Evolutionary conservation across 331 rosid species (phyloP), one percentile per base, ranked within the genome.

Genomic region (Malus hybrid): DNA sequence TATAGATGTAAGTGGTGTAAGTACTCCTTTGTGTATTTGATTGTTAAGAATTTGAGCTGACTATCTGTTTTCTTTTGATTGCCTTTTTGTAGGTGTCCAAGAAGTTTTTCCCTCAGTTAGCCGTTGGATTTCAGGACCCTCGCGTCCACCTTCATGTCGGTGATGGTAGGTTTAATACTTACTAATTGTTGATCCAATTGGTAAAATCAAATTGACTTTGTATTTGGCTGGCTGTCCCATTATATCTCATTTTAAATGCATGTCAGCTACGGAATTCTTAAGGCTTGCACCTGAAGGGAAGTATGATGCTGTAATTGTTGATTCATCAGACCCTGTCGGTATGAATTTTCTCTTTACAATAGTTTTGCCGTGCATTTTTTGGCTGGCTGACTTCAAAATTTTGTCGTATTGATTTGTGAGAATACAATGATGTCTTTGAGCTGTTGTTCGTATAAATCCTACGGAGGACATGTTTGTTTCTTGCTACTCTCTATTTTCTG

Each of bases 241-340:
- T 61, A 77, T 16, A 79, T 64, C 60, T 64, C 33, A n/a, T 60
- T 77, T 59, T 27, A 22, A 60, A 34, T 19, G 46, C 67, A 67
- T 80, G 81, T 77, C 91, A 94, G 99, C 97, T 74, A 69, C 88
- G 74, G 94, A 90, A 72, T 94, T 87, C 84, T 86, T 94, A 68
- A 84, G 83, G 78, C 14, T 10, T 72, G 81, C 90, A 69, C 81
- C 96, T 33, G 78, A 84, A 78, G 99, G 96, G 79, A 90, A 85
- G 76, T 94, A 94, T 73, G 97, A 94, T 79, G 99, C 93, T 22
- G 73, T 92, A 63, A 90, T 94, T 68, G 99, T 94, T 80, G 99
- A 94, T 89, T 94, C 99, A 48, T 94, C 99, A 39, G 97, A 94
- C 65, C 99, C 97, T 59, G 96, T 94, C 48, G 99, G 99, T 94